Conservation (phyloP, 2,329 filamentous ascomycete genomes). For the Fusarium nematophilum region DNA sequence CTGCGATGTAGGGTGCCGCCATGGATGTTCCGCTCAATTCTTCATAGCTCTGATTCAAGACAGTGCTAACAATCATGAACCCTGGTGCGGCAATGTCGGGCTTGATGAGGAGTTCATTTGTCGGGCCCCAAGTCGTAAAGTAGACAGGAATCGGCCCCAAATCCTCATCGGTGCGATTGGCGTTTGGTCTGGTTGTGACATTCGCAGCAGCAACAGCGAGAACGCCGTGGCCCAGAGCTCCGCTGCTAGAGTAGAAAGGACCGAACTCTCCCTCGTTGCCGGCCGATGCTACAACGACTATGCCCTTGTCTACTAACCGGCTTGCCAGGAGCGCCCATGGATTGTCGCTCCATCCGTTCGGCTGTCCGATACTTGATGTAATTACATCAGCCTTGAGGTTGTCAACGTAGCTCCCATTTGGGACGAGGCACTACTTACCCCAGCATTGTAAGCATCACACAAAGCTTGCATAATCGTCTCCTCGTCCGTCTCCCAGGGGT, state of each 20-base stretch:
- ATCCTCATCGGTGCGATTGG: constrained; percentile 42
- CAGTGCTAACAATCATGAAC: constrained; percentile 62
- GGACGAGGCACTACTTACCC: constrained; percentile 35
- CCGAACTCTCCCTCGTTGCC: constrained; percentile 63
- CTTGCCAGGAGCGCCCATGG: constrained; percentile 56
- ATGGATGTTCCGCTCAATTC: constrained; percentile 66
- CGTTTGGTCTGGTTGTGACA: constrained; percentile 56
- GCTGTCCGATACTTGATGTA: constrained; percentile 53
- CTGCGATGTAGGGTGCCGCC: constrained; percentile 65
- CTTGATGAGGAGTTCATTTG: constrained; percentile 62
- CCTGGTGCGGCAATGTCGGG: constrained; percentile 63
- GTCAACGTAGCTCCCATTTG: not conserved
- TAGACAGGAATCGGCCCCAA: constrained; percentile 52
- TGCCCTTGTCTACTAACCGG: constrained; percentile 56
- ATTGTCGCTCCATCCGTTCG: constrained; percentile 54
- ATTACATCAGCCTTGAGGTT: constrained; percentile 55
- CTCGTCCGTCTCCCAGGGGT: constrained; percentile 47
- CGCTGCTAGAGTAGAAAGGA: constrained; percentile 56
- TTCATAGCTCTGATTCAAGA: constrained; percentile 56
- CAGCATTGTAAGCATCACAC: constrained; percentile 51
- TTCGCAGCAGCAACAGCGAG: constrained; percentile 53
- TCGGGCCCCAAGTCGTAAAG: constrained; percentile 64
- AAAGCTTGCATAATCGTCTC: constrained; percentile 51
- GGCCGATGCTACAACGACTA: constrained; percentile 62
- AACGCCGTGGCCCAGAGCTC: constrained; percentile 49